phyloP scores from a whole-genome alignment of 805 yeast species.

The Torulaspora franciscae region DNA sequence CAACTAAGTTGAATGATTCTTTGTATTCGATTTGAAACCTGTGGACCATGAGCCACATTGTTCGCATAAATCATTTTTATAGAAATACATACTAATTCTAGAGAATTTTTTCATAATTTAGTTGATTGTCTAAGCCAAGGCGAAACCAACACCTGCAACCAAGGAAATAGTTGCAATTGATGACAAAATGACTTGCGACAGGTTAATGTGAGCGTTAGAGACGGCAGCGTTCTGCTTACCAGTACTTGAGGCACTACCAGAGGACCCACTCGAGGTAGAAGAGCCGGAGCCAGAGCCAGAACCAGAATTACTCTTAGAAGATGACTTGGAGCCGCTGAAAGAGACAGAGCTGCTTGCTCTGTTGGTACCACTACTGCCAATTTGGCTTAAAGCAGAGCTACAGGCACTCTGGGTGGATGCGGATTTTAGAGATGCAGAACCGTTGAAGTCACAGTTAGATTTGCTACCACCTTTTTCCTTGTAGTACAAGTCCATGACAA shows the following conservation, averaged over 20 bases:
- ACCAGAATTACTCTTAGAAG: conserved; percentile 34
- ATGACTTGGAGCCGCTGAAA: conserved; percentile 30
- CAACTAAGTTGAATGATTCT: neutral
- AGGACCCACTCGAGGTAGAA: conserved; percentile 10
- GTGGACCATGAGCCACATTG: neutral
- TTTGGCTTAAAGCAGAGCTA: conserved; percentile 52
- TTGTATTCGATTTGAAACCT: neutral
- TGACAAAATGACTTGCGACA: conserved; percentile 33
- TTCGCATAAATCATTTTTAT: conserved; percentile 4
- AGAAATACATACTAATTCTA: conserved; percentile 5
- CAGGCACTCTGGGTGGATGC: conserved; percentile 52
- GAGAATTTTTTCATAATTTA: conserved; percentile 1
- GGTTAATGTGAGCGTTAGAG: conserved; percentile 27
- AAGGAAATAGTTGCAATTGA: conserved; percentile 33
- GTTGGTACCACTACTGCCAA: conserved; percentile 70
- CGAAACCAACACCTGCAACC: conserved; percentile 39
- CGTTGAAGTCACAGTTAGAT: conserved; percentile 62
- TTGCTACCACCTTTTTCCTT: conserved; percentile 39
- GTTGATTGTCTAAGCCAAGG: conserved; percentile 28
- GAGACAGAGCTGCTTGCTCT: conserved; percentile 42
- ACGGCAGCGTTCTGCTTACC: conserved; percentile 27
- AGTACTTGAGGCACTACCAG: conserved; percentile 21
- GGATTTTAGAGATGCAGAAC: conserved; percentile 53
- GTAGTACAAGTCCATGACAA: conserved; percentile 62
- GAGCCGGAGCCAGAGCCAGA: conserved; percentile 20